Base-by-base conservation (phyloP, 2,329 filamentous ascomycete species). In the Xylaria multiplex region DNA sequence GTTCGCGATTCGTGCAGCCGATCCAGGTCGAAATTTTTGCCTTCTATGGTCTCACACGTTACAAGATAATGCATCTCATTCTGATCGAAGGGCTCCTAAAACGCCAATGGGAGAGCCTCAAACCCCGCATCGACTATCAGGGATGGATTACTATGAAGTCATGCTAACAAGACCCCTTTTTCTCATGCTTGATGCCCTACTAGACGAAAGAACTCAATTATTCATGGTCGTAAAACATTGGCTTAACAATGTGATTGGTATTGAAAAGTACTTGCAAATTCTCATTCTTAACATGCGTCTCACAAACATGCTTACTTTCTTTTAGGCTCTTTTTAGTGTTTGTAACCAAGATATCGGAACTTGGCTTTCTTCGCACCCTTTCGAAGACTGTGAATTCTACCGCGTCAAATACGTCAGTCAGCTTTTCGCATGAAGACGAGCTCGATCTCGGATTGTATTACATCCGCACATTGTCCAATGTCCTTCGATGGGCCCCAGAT, bases 81-180 rank as follows among this genome's bases (percentile, higher is more conserved):
- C 75, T 27, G 81, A 83, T 59, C 75, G 81, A 61, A 78, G 81
- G 70, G 71, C 73, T n/a, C 79, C 81, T 8, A 82, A 79, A 67
- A 76, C 79, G 8, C 78, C 79, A 7, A 74, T 72, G 48, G 69
- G 66, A 30, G 77, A 79, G 62, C 64, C 66, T 19, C 79, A 79
- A 43, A 71, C 65, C 43, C 77, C 75, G 4, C 73, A 74, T 8
- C 81, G 85, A 30, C 81, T 85, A 70, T 85, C 78, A 7, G 88
- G 87, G 6, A 82, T 83, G 74, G 87, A 88, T 32, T 83, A 90
- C 69, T 92, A 90, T 74, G 87, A 92, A 71, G 81, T 90, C 6
- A 90, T 97, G 81, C 83, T 98, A 46, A 90, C 90, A 6, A 88
- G 93, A 56, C 95, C 95, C 1, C 79, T 97, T 19, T 91, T 97